Evolutionary conservation across 2,329 filamentous ascomycete species (phyloP), one percentile per base, ranked within the genome.

Genomic region (Fusarium sp.): DNA sequence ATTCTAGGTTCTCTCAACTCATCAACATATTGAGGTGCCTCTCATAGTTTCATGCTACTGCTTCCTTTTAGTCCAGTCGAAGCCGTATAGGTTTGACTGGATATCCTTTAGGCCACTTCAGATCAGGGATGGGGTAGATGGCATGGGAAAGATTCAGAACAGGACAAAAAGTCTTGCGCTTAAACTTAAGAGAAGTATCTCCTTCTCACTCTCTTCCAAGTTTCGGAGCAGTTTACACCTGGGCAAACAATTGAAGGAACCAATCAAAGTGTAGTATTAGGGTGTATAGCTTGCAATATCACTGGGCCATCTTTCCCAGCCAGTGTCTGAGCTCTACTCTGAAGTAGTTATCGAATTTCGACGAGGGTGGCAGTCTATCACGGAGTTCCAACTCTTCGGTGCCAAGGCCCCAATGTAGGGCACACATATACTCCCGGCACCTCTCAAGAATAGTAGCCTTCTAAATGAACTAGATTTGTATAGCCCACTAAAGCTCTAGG

Each of bases 131-230:
- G 85, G 10, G 87, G 77, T 87, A 85, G 6, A 87, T 79, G 11
- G 87, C 84, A 64, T 86, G 86, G 59, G 84, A 84, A 1, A 85
- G 85, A 11, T 87, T 76, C 11, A 85, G 5, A 84, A 86, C 27
- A 83, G 84, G 77, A 86, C 87, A 67, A 87, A 84, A 4, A 85
- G 85, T 1, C 77, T 76, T 10, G 85, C 81, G 67, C 83, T 87
- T 2, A 81, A 67, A 68, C 32, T 73, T 70, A 7, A 72, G 76
- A 32, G 73, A 74, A 5, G 60, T 64, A 56, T 75, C 39, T 75
- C 39, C 14, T 41, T 16, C 8, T 68, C 48, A 16, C 71, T 70
- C 23, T 54, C 56, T 14, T 77, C 48, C 6, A 76, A 60, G 3
- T 79, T 82, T 1, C 77, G 74, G 3, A 84, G 85, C 35, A 81